Evolutionary conservation across 139 green algal genomes (phyloP), one percentile per base, ranked within the genome.

Genomic region (Eudorina sp.): DNA sequence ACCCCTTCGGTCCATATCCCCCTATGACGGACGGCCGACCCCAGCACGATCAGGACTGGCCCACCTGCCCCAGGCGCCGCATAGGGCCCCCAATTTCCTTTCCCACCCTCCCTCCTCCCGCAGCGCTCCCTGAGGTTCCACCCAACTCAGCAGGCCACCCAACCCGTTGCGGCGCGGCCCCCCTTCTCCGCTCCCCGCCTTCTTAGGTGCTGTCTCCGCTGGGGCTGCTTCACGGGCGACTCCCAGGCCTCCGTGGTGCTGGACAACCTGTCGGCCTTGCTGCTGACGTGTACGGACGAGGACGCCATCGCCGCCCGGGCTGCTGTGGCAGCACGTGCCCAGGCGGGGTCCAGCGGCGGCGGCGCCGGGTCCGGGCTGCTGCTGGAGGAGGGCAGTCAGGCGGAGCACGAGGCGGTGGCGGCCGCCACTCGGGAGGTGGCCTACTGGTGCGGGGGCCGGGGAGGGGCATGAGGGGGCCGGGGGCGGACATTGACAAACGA

Each of bases 141-240:
- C n/a, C n/a, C n/a, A n/a, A n/a, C n/a, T n/a, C n/a, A n/a, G n/a
- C n/a, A n/a, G n/a, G n/a, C n/a, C n/a, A n/a, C n/a, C n/a, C n/a
- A n/a, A n/a, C n/a, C n/a, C n/a, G n/a, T n/a, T n/a, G n/a, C n/a
- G n/a, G n/a, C n/a, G n/a, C n/a, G n/a, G n/a, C n/a, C 51, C 51
- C 51, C 51, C 51, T 16, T 13, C 51, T 16, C 51, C 51, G 51
- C 51, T 25, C 51, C 51, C 51, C 51, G 16, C 51, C 51, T 16
- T 16, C 51, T 16, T 46, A 88, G 82, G 46, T 88, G 82, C 66
- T 88, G 82, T 34, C 68, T 88, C 19, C 82, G 66, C 11, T 88
- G 82, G 82, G 36, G 46, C 53, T 62, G 29, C 31, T 80, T 88
- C 48, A n/a, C 31, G 25, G 41, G 64, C 48, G 82, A 88, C 34